Evolutionary conservation across 179 eudicot species (phyloP), one percentile per base, ranked within the genome.

Genomic region (Corrigiola litoralis): DNA sequence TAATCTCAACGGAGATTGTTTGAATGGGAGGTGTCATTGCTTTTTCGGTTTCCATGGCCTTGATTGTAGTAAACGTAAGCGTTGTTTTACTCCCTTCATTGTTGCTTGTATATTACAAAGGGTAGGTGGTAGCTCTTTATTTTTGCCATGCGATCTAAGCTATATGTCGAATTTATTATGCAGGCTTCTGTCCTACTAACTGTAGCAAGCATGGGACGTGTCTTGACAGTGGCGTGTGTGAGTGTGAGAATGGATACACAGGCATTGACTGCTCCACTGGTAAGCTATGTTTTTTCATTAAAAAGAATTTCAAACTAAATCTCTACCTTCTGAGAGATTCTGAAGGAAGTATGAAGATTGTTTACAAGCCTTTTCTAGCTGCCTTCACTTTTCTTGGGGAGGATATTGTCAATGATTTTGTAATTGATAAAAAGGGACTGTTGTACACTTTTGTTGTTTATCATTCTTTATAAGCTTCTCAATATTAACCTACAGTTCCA

Each of bases 181-280:
- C 87, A 94, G 99, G 86, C 32, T 75, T 80, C 58, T 94, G 99
- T 63, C 97, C 95, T 40, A 77, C 79, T 65, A 84, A 82, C 44
- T 94, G 99, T 68, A 79, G 77, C 64, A 82, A 85, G 32, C 84
- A 79, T 72, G 99, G 99, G 27, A 74, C 79, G 75, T 94, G 99
- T 77, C 95, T 84, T 69, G 65, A 51, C 48, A 71, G 76, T 55
- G 99, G 97, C 42, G 68, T 79, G 49, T 94, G 99, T 69, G 75
- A 80, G 60, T 94, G 99, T 71, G 65, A 82, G 57, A 75, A 81
- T 54, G 97, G 99, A 17, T 88, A 74, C 77, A 81, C 97, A 25
- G 99, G 99, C 68, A 65, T 84, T 49, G 99, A 94, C 70, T 94
- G 99, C 79, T 94, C 99, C 38, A 94, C 99, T 21, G 99, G 99